A percentile compares a stretch with the other conserved stretches of the same genome.
Conservation (phyloP, 2,329 filamentous ascomycete genomes). For the Diplocarpon mali region DNA sequence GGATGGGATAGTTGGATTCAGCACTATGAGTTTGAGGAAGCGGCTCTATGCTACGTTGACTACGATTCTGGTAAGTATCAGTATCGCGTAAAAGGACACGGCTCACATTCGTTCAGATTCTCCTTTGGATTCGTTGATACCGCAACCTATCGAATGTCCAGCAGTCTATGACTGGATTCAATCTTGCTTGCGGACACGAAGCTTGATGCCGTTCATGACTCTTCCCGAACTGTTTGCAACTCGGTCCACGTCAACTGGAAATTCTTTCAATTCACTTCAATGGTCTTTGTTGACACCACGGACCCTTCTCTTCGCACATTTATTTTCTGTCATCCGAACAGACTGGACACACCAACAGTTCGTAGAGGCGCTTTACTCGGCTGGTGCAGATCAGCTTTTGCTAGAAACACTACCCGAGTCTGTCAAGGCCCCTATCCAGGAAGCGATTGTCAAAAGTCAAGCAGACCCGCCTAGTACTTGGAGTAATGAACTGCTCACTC, state of each 20-base stretch:
- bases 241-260: constrained; percentile 14
- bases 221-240: constrained; percentile 36
- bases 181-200: constrained; percentile 26
- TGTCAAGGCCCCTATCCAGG: constrained; percentile 67
- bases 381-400: constrained; percentile 53
- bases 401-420: constrained; percentile 80
- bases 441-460: constrained; percentile 77
- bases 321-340: constrained; percentile 48
- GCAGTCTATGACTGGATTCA: constrained; percentile 47
- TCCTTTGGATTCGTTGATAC: constrained; percentile 23
- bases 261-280: constrained; percentile 13
- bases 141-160: constrained; percentile 43
- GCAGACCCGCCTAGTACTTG: constrained; percentile 70
- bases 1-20: constrained; percentile 56
- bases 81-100: background rate
- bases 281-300: constrained; percentile 40
- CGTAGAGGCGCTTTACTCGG: constrained; percentile 63
- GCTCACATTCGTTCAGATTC: constrained; percentile 8
- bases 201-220: constrained; percentile 34
- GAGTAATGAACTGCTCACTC: constrained; percentile 56
- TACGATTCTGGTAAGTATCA: constrained; percentile 40
- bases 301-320: constrained; percentile 57
- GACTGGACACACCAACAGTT: constrained; percentile 46
- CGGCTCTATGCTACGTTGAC: constrained; percentile 37
- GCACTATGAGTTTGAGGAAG: constrained; percentile 51